Percentiles rank a stretch among this genome's conserved stretches.
Evolutionary conservation across 2,329 filamentous ascomycete genomes (phyloP).

Genomic region (Chrysosporium queenslandicum): DNA sequence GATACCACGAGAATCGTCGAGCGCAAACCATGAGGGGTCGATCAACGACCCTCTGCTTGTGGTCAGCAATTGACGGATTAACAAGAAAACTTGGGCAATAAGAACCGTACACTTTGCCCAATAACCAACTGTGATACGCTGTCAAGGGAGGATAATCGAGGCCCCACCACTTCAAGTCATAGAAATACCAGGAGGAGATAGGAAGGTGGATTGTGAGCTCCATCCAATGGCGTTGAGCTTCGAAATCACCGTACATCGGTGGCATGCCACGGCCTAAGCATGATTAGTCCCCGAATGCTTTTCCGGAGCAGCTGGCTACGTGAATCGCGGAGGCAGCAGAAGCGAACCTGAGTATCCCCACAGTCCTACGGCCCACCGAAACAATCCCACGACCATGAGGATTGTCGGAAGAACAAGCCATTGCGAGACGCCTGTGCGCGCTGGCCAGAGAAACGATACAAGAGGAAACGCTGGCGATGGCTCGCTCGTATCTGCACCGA

Average conservation of each 20-base stretch:
- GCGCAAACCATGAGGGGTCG: constrained; percentile 75
- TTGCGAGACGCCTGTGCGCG: constrained; percentile 69
- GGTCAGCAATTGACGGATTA: constrained; percentile 3
- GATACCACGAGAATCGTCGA: constrained; percentile 69
- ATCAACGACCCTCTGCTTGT: constrained; percentile 57
- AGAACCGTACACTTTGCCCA: constrained; percentile 60
- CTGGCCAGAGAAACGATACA: constrained; percentile 88
- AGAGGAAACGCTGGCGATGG: constrained; percentile 70
- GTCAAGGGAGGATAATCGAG: constrained; percentile 95
- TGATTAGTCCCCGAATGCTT: not conserved
- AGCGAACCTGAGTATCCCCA: constrained; percentile 85
- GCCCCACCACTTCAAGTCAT: constrained; percentile 95
- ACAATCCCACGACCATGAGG: constrained; percentile 80
- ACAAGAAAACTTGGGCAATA: not conserved
- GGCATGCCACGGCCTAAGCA: constrained; percentile 61
- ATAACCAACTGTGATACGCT: constrained; percentile 95
- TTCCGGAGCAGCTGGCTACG: too few relatives aligned
- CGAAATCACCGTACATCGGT: constrained; percentile 93
- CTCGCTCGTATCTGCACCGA: constrained; percentile 38
- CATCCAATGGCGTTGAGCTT: constrained; percentile 98
- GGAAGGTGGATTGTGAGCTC: constrained; percentile 85
- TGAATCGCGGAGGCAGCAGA: not conserved
- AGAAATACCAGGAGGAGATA: constrained; percentile 93
- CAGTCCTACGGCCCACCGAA: constrained; percentile 81
- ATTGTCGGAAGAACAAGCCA: constrained; percentile 85